Evolutionary conservation across 805 yeast species (phyloP).

Genomic region (Candida sonorensis): DNA sequence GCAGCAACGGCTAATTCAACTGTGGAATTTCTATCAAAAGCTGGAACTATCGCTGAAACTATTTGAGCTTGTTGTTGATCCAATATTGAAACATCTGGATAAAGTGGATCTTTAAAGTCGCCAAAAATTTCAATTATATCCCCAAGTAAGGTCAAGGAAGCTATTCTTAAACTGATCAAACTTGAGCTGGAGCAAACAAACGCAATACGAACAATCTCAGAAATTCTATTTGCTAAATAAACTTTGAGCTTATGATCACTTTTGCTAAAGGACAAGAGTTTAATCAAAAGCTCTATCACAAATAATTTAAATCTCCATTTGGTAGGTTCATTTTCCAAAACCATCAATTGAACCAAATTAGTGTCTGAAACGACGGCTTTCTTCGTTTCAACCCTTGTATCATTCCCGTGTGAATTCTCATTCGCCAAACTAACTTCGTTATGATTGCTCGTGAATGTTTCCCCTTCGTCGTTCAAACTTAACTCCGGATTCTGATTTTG

Average conservation of each 20-base stretch:
- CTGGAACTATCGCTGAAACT: slow-evolving; percentile 81
- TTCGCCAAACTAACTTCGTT: slow-evolving; percentile 16
- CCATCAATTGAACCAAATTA: slow-evolving; percentile 17
- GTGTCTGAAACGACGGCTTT: too few relatives aligned
- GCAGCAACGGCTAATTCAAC: slow-evolving; percentile 73
- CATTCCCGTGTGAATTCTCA: background rate
- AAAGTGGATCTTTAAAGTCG: slow-evolving; percentile 60
- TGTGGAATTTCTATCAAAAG: slow-evolving; percentile 68
- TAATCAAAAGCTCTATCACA: slow-evolving; percentile 39
- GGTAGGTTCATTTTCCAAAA: slow-evolving; percentile 45
- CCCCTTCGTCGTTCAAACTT: slow-evolving; percentile 17
- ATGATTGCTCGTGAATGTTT: slow-evolving; percentile 11
- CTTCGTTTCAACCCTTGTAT: too few relatives aligned
- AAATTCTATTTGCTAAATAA: slow-evolving; percentile 37
- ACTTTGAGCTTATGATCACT: slow-evolving; percentile 32
- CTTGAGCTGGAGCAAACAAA: slow-evolving; percentile 77
- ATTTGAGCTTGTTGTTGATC: slow-evolving; percentile 96
- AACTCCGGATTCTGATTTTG: slow-evolving; percentile 9
- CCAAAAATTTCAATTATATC: slow-evolving; percentile 56
- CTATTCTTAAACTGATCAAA: slow-evolving; percentile 48
- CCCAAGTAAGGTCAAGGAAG: slow-evolving; percentile 63
- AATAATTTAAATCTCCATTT: slow-evolving; percentile 49
- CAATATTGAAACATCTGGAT: slow-evolving; percentile 60
- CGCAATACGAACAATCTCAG: slow-evolving; percentile 69
- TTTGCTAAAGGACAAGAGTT: slow-evolving; percentile 34